A percentile compares a stretch with the other conserved stretches of the same genome.
These are phyloP conservation scores for Pichia occidentalis DNA, from an alignment of 805 yeast species.

Conservation along the genomic window DNA sequence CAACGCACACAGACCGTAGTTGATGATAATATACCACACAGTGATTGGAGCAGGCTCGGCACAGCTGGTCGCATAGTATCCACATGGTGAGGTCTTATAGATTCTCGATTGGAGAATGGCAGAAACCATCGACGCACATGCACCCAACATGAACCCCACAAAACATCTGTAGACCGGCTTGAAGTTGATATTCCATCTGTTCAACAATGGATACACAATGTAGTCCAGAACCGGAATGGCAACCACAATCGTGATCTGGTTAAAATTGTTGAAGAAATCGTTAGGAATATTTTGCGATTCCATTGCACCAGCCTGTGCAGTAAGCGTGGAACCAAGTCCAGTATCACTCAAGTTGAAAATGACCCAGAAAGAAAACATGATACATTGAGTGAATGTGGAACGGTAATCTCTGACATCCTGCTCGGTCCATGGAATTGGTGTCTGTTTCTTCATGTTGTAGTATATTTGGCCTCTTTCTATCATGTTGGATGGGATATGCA, in stretches of 20 bases:
- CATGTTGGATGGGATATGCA: conserved; percentile 41
- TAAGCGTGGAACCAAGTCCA: conserved; percentile 16
- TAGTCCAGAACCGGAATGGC: conserved; percentile 46
- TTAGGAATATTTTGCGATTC: conserved; percentile 47
- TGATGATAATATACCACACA: conserved; percentile 28
- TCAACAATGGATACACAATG: conserved; percentile 40
- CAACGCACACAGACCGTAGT: conserved; percentile 38
- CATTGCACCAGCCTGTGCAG: conserved; percentile 31
- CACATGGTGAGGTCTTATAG: conserved; percentile 47
- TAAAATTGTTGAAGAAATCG: conserved; percentile 50
- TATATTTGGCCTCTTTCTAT: conserved; percentile 35
- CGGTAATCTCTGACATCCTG: conserved; percentile 43
- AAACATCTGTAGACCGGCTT: conserved; percentile 40
- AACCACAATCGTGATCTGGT: conserved; percentile 47
- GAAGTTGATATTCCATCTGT: conserved; percentile 37
- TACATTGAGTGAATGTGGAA: conserved; percentile 38
- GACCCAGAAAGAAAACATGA: conserved; percentile 38
- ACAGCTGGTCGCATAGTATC: conserved; percentile 37
- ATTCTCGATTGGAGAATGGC: conserved; percentile 44
- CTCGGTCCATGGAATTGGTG: conserved; percentile 33
- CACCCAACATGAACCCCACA: conserved; percentile 43
- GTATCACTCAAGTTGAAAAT: conserved; percentile 33
- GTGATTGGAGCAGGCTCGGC: conserved; percentile 26
- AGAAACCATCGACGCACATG: conserved; percentile 41
- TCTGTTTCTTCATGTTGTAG: conserved; percentile 26